phyloP scores from a whole-genome alignment of 2,329 filamentous ascomycete species.

The Penicillium rolfsii region DNA sequence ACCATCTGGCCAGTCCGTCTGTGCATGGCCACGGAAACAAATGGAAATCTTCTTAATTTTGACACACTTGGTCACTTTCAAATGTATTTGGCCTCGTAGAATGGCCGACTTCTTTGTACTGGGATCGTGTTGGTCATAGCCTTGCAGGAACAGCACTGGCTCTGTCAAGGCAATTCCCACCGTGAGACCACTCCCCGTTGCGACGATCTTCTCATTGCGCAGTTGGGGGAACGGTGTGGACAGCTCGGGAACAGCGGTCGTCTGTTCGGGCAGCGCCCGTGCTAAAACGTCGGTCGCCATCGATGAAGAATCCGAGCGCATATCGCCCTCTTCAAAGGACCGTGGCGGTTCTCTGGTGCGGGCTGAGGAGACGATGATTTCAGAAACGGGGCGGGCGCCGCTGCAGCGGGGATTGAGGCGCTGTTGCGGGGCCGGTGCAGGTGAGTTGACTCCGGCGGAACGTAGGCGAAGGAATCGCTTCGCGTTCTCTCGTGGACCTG shows the following conservation, averaged over 20 bases:
- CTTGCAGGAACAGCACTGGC: slow-evolving; percentile 54
- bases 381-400: slow-evolving; percentile 40
- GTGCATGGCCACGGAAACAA: slow-evolving; percentile 80
- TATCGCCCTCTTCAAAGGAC: slow-evolving; percentile 24
- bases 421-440: slow-evolving; percentile 31
- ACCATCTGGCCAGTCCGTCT: slow-evolving; percentile 95
- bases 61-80: slow-evolving; percentile 82
- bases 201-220: slow-evolving; percentile 52
- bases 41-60: slow-evolving; percentile 92
- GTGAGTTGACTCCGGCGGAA: slow-evolving; percentile 34
- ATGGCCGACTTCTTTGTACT: slow-evolving; percentile 74
- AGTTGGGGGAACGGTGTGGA: slow-evolving; percentile 40
- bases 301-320: slow-evolving; percentile 36
- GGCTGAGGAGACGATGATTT: slow-evolving; percentile 40
- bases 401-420: slow-evolving; percentile 30
- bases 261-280: slow-evolving; percentile 25
- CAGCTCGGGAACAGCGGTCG: slow-evolving; percentile 32
- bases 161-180: slow-evolving; percentile 53
- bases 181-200: slow-evolving; percentile 53
- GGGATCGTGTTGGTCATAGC: slow-evolving; percentile 52
- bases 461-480: slow-evolving; percentile 51
- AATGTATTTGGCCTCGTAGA: slow-evolving; percentile 77
- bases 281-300: slow-evolving; percentile 31
- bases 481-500: slow-evolving; percentile 51
- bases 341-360: slow-evolving; percentile 37